These are phyloP conservation scores for Purpureocillium takamizusanense DNA, from an alignment of 2,329 filamentous ascomycete genomes.

Conservation along the genomic window DNA sequence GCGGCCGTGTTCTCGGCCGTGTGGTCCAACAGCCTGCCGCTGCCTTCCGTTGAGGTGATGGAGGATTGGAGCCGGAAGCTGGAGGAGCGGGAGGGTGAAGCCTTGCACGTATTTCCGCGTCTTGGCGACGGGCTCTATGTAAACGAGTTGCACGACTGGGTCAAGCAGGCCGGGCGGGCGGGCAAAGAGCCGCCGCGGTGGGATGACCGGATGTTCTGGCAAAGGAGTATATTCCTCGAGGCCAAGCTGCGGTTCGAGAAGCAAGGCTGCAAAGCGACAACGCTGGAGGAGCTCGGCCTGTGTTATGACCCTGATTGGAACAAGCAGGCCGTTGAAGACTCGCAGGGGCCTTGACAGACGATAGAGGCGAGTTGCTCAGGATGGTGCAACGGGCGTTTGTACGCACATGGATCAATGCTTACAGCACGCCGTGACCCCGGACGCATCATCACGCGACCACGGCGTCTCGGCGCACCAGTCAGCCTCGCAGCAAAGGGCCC, in stretches of 20 bases:
- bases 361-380: too few species aligned
- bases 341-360: too few species aligned
- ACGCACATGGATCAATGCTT: too few species aligned
- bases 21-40: constrained; percentile 59
- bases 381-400: too few species aligned
- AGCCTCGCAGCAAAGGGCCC: too few species aligned
- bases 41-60: constrained; percentile 61
- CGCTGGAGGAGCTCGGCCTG: constrained; percentile 65
- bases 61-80: constrained; percentile 55
- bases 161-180: constrained; percentile 33
- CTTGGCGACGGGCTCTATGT: constrained; percentile 57
- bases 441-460: too few species aligned
- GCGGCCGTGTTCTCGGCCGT: constrained; percentile 67
- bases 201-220: constrained; percentile 64
- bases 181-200: constrained; percentile 66
- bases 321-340: background rate
- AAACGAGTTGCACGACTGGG: constrained; percentile 59
- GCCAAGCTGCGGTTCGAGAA: constrained; percentile 66
- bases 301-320: constrained; percentile 30
- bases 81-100: constrained; percentile 35
- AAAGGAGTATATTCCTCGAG: constrained; percentile 55
- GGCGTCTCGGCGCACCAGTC: too few species aligned
- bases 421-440: too few species aligned
- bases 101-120: constrained; percentile 19
- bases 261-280: constrained; percentile 54